Evolutionary conservation across 169 alveolate genomes (phyloP), one percentile per base, ranked within the genome.

Genomic region (Cryptosporidium felis): DNA sequence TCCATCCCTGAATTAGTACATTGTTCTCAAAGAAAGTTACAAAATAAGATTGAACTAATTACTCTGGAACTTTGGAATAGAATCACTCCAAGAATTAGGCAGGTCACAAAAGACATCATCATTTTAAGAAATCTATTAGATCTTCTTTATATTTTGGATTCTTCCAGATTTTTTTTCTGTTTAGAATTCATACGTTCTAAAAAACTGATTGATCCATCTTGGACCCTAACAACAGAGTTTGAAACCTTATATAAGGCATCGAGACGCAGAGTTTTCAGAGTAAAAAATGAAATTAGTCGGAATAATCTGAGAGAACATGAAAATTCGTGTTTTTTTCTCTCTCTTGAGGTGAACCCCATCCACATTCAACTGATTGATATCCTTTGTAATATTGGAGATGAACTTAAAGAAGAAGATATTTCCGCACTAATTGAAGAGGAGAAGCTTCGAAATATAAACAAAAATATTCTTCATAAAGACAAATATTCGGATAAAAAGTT

Each of bases 191-290:
- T 74, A 12, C 65, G 74, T 26, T 74, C 51, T 12, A 38, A 38
- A 2, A 49, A 74, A 56, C 41, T 49, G 18, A 49, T 74, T 9
- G 85, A 74, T 74, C 1, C 40, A 5, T 74, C 85, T 51, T 74
- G 85, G 85, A 53, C 41, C 26, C 42, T 74, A 32, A 74, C 85
- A 38, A 42, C 58, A 32, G 85, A 74, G 36, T 74, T 74, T 41
- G 85, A 74, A 41, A 16, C 85, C 23, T 53, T 74, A 36, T 74
- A 40, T 21, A 74, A 74, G 30, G 66, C 65, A 18, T 74, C 85
- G n/a, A 74, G 85, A 74, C 21, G 40, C 0, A 74, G 85, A 34
- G 58, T 74, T 21, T 74, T 74, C 41, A 32, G 28, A 32, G 28
- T 74, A 5, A 41, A 3, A 6, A 53, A 36, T 30, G 40, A 16